Conservation (phyloP, 495 filamentous ascomycete species). For the Copromyces sp. region DNA sequence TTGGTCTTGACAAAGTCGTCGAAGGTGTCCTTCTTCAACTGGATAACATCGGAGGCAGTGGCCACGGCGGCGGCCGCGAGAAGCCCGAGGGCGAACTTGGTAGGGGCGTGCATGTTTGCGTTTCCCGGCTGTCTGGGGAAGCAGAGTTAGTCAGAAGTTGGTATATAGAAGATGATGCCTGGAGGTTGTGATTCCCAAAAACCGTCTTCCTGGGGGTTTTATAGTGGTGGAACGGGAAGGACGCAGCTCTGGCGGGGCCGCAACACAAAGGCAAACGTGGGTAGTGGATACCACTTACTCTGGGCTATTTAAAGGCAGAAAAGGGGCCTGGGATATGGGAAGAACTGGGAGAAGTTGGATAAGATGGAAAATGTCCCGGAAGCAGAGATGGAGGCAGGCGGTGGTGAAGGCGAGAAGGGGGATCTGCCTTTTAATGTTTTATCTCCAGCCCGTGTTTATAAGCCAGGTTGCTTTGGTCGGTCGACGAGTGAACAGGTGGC, state of each 20-base stretch:
- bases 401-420: slow-evolving; percentile 4
- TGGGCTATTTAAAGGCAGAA: slow-evolving; percentile 20
- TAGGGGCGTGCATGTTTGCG: slow-evolving; percentile 21
- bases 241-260: neutral
- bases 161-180: neutral
- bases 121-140: neutral
- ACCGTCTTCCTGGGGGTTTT: neutral
- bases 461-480: slow-evolving; percentile 10
- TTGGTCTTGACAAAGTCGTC: slow-evolving; percentile 74
- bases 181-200: neutral
- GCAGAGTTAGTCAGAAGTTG: neutral
- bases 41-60: slow-evolving; percentile 66
- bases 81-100: slow-evolving; percentile 38
- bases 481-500: slow-evolving; percentile 23
- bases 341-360: neutral
- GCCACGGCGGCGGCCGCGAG: slow-evolving; percentile 54
- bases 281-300: slow-evolving; percentile 11
- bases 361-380: slow-evolving; percentile 4
- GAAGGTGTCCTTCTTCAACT: slow-evolving; percentile 79
- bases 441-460: slow-evolving; percentile 14
- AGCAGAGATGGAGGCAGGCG: slow-evolving; percentile 5
- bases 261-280: neutral
- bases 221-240: neutral
- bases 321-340: slow-evolving; percentile 7
- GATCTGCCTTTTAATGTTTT: slow-evolving; percentile 15